Base-by-base conservation (phyloP, 371 early-diverging fungal genomes). In the Zychaea mexicana region DNA sequence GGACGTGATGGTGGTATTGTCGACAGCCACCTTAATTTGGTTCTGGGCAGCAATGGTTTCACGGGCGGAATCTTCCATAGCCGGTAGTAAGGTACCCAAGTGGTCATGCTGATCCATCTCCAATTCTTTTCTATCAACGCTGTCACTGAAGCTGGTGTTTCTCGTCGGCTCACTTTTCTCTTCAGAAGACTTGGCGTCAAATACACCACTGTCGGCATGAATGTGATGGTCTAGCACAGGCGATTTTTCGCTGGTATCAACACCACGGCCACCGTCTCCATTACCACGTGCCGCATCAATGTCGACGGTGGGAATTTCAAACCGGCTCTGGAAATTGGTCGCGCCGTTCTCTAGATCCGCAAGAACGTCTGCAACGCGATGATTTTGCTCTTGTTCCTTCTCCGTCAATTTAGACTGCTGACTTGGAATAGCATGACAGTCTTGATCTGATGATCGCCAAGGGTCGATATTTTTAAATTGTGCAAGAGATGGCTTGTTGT, bases 71-170 rank as follows among this genome's bases (percentile, higher is more conserved):
- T 62, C 58, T 36, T 67, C 59, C 52, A 67, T 62, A 19, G 61
- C 68, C 1, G 68, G 68, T 17, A 67, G 30, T 6, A 67, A 57
- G 15, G 57, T 53, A 22, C 63, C 68, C 36, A 67, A 38, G 30
- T 49, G 58, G 28, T 67, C 59, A 8, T 52, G 32, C 26, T 52
- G 42, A 32, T 52, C 32, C 54, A n/a, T 30, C 19, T 32, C 31
- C 52, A 28, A 26, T 19, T 30, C 27, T 21, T 38, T 27, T 22
- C 36, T 58, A 39, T 52, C 59, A 9, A 42, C 28, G n/a, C 28
- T 31, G 19, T 59, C 54, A 19, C 32, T 57, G 15, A 39, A 33
- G 24, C 30, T 39, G 9, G 59, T 49, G 52, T 58, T 56, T 3
- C 33, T 56, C 1, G 57, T 39, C 5, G 32, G 57, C 17, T 57